Conservation (phyloP, 768 basidiomycete species). For the Kwoniella heveanensis region DNA sequence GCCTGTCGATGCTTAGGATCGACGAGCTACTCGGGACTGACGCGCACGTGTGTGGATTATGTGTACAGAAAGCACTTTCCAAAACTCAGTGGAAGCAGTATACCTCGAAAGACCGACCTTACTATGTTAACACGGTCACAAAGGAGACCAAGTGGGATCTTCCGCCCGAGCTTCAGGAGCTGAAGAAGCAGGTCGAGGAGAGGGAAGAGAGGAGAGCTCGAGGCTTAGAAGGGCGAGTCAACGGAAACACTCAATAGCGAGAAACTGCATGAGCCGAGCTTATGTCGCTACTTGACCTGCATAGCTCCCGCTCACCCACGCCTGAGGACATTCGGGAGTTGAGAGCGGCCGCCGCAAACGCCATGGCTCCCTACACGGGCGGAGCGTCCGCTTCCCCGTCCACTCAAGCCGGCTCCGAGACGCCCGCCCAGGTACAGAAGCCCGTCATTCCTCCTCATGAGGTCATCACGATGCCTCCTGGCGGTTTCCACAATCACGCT, state of each 20-base stretch:
- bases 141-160: conserved; percentile 95
- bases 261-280: background rate
- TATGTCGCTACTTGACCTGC: conserved; percentile 29
- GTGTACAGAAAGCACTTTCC: conserved; percentile 72
- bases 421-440: conserved; percentile 54
- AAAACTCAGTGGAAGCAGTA: conserved; percentile 97
- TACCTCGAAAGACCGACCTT: conserved; percentile 74
- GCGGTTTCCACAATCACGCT: conserved; percentile 79
- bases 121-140: conserved; percentile 68
- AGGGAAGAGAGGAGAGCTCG: conserved; percentile 63
- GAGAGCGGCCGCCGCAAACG: conserved; percentile 20
- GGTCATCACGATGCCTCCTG: conserved; percentile 82
- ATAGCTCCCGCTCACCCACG: conserved; percentile 31
- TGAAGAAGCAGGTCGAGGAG: conserved; percentile 76
- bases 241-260: background rate
- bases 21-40: background rate
- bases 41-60: background rate
- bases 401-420: conserved; percentile 10
- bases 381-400: conserved; percentile 11
- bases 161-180: conserved; percentile 84
- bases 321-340: conserved; percentile 26
- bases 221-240: conserved; percentile 56
- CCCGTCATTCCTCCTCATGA: conserved; percentile 64
- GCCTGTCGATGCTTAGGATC: no score
- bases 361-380: conserved; percentile 24